These are phyloP conservation scores for Dactylellina parvicollis DNA, from an alignment of 2,329 filamentous ascomycete species.

Conservation along the genomic window DNA sequence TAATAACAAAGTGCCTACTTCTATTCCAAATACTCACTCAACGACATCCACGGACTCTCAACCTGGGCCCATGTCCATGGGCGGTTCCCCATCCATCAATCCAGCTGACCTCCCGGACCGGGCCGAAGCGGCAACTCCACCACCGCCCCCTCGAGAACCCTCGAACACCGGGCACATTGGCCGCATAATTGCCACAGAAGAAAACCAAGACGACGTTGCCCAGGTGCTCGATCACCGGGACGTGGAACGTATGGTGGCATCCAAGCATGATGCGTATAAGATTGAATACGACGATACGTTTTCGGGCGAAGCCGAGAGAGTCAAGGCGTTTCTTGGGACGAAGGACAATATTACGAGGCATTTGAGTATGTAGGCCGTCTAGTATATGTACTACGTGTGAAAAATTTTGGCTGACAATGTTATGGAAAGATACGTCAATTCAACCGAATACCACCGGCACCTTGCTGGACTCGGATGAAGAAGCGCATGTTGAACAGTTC, in stretches of 20 bases:
- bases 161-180: slow-evolving; percentile 34
- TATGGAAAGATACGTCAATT: slow-evolving; percentile 65
- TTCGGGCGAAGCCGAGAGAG: slow-evolving; percentile 32
- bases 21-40: not conserved
- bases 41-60: not conserved
- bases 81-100: slow-evolving; percentile 8
- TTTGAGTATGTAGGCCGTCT: slow-evolving; percentile 23
- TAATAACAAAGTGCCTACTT: not conserved
- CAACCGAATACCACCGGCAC: slow-evolving; percentile 63
- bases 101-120: not conserved
- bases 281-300: slow-evolving; percentile 44
- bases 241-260: slow-evolving; percentile 7
- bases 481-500: slow-evolving; percentile 69
- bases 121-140: not conserved
- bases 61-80: slow-evolving; percentile 19
- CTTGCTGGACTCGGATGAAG: slow-evolving; percentile 65
- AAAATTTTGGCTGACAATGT: not conserved
- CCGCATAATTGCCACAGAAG: slow-evolving; percentile 39
- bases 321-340: slow-evolving; percentile 16
- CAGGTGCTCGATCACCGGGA: slow-evolving; percentile 5
- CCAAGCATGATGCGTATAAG: slow-evolving; percentile 14
- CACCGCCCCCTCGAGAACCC: not conserved
- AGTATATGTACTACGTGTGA: not conserved
- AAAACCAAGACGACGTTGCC: slow-evolving; percentile 42
- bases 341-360: slow-evolving; percentile 39